phyloP scores from a whole-genome alignment of 23 red algal genomes.

The Chondrus crispus region DNA sequence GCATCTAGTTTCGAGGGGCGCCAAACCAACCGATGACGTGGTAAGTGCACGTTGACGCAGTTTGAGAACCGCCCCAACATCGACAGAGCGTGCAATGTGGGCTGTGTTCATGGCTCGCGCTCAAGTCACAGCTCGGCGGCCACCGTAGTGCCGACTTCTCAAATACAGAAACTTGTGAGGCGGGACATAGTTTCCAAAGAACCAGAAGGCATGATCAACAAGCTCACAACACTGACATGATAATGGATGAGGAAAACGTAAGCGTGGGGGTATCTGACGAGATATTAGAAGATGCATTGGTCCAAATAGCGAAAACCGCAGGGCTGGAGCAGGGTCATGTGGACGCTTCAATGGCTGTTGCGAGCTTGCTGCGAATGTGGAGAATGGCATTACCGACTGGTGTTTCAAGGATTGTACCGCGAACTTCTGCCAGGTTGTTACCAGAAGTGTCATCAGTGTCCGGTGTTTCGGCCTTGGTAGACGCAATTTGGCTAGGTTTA shows the following conservation, averaged over 20 bases:
- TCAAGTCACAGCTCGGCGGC: conserved; percentile 28
- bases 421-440: conserved; percentile 16
- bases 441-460: neutral
- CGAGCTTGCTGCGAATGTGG: conserved; percentile 65
- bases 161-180: conserved; percentile 33
- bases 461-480: conserved; percentile 37
- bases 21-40: conserved; percentile 31
- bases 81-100: conserved; percentile 64
- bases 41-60: conserved; percentile 8
- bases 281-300: conserved; percentile 41
- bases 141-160: conserved; percentile 20
- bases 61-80: conserved; percentile 20
- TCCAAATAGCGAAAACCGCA: conserved; percentile 18
- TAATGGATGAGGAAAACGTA: neutral
- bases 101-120: conserved; percentile 27
- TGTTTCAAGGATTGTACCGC: conserved; percentile 14
- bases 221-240: neutral
- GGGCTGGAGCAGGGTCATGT: conserved; percentile 21
- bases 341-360: conserved; percentile 55
- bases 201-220: neutral
- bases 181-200: conserved; percentile 40
- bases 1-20: conserved; percentile 34
- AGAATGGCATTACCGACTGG: conserved; percentile 31
- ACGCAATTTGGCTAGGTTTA: conserved; percentile 66
- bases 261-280: conserved; percentile 27